Base-by-base conservation (phyloP, 2,329 filamentous ascomycete genomes). In the Colletotrichum eleusines region DNA sequence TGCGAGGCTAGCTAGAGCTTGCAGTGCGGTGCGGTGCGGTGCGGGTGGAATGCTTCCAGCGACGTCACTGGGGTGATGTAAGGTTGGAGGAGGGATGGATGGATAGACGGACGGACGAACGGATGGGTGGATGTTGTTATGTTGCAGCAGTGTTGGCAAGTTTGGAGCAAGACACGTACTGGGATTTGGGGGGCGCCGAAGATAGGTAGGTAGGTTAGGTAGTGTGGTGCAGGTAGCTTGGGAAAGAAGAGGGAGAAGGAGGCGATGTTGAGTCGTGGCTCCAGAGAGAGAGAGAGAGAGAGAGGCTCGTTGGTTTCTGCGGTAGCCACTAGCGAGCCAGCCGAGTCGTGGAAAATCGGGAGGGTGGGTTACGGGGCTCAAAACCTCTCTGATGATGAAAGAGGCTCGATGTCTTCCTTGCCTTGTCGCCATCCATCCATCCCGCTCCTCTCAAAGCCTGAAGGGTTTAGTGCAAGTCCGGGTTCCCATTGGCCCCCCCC, bases 371-470 rank as follows among this genome's bases (percentile, higher is more conserved):
- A 73, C 69, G 69, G 71, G 71, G 69, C 60, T 66, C 63, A 54
- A 62, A 28, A 46, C 62, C 54, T 40, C 53, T 59, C 62, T 67
- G 68, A 74, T 74, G 73, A 74, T 74, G 73, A 74, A 73, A 72
- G 73, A 73, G 71, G 67, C 68, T 73, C 71, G 68, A 50, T 65
- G 60, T 40, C 65, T 65, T 59, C 40, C 65, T 23, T n/a, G 16
- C 7, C 18, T 6, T 44, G 5, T 5, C 16, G 2, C 4, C 5
- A 23, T 55, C 20, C 53, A n/a, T n/a, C n/a, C n/a, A n/a, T 55
- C 31, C 51, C 16, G 12, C 35, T 38, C 31, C 31, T 44, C 31
- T 20, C 31, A 48, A 23, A 12, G 51, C 59, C 64, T 54, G n/a
- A 28, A 44, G 2, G 58, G 58, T 11, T 48, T 67, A 55, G 58